Evolutionary conservation across 352 stramenopile genomes (phyloP).

Genomic region (Pythium angustatum): DNA sequence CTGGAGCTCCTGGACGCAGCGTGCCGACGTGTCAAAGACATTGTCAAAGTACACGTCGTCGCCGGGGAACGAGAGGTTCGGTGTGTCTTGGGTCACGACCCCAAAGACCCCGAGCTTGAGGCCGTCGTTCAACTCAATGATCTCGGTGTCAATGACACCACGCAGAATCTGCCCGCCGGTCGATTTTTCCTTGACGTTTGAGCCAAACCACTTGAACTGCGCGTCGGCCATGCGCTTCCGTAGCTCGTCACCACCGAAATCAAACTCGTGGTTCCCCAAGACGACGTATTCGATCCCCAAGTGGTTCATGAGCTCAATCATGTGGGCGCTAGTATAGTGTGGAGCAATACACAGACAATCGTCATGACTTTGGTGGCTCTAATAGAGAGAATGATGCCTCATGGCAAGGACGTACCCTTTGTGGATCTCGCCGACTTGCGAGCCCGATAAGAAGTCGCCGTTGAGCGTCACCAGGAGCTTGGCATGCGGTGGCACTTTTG

Average conservation of each 20-base stretch:
- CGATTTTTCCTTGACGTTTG: slow-evolving; percentile 56
- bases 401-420: slow-evolving; percentile 50
- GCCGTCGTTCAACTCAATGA: slow-evolving; percentile 46
- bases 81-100: slow-evolving; percentile 68
- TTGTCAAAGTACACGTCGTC: slow-evolving; percentile 57
- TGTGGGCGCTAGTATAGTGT: slow-evolving; percentile 48
- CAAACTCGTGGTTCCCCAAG: slow-evolving; percentile 81
- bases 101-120: slow-evolving; percentile 72
- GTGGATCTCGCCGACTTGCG: slow-evolving; percentile 55
- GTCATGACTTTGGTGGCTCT: too few relatives aligned
- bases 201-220: slow-evolving; percentile 74
- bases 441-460: slow-evolving; percentile 76
- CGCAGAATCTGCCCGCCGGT: slow-evolving; percentile 25
- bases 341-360: background rate
- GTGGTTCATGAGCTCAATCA: slow-evolving; percentile 80
- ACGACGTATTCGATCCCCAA: slow-evolving; percentile 74
- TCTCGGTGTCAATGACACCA: slow-evolving; percentile 46
- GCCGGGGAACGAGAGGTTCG: slow-evolving; percentile 38
- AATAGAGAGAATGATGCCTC: too few relatives aligned
- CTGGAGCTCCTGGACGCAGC: slow-evolving; percentile 63
- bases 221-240: slow-evolving; percentile 55
- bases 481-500: slow-evolving; percentile 40
- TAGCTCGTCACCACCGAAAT: slow-evolving; percentile 61
- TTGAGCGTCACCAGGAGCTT: slow-evolving; percentile 76
- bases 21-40: slow-evolving; percentile 43